A percentile compares a stretch with the other conserved stretches of the same genome.
phyloP scores from a whole-genome alignment of 306 rosid genomes.

The Dicorynia guianensis region DNA sequence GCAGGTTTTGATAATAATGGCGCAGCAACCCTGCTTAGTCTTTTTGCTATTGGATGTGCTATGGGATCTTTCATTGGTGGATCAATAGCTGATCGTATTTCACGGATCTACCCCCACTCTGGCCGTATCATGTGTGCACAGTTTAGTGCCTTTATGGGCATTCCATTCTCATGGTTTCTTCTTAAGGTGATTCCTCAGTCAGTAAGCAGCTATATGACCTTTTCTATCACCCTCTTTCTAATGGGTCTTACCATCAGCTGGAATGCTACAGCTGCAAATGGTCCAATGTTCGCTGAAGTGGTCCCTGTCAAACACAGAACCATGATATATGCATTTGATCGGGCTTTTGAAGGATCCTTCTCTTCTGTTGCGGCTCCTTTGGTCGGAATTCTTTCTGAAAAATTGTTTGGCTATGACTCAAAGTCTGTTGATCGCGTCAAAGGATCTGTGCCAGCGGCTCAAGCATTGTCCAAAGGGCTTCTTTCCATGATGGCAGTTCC shows the following conservation, averaged over 20 bases:
- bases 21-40: constrained; percentile 80
- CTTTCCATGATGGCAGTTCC: constrained; percentile 88
- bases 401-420: constrained; percentile 80
- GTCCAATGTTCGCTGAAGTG: constrained; percentile 94
- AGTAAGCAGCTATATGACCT: constrained; percentile 67
- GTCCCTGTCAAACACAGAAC: constrained; percentile 90
- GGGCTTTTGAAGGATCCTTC: constrained; percentile 95
- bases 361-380: constrained; percentile 96
- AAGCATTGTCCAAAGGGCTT: constrained; percentile 91
- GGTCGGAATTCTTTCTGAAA: constrained; percentile 95
- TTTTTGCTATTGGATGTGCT: constrained; percentile 91
- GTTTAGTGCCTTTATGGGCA: constrained; percentile 95
- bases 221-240: constrained; percentile 71
- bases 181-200: constrained; percentile 85
- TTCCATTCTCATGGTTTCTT: constrained; percentile 89
- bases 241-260: constrained; percentile 98
- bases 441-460: constrained; percentile 80
- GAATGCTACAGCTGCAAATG: constrained; percentile 87
- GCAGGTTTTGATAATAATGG: constrained; percentile 89
- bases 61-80: constrained; percentile 85
- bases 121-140: constrained; percentile 94
- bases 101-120: constrained; percentile 75
- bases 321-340: constrained; percentile 95
- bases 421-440: constrained; percentile 68
- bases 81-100: constrained; percentile 70